A percentile compares a stretch with the other conserved stretches of the same genome.
Conservation (phyloP, 495 filamentous ascomycete species). For the Aspergillus cristatus region DNA sequence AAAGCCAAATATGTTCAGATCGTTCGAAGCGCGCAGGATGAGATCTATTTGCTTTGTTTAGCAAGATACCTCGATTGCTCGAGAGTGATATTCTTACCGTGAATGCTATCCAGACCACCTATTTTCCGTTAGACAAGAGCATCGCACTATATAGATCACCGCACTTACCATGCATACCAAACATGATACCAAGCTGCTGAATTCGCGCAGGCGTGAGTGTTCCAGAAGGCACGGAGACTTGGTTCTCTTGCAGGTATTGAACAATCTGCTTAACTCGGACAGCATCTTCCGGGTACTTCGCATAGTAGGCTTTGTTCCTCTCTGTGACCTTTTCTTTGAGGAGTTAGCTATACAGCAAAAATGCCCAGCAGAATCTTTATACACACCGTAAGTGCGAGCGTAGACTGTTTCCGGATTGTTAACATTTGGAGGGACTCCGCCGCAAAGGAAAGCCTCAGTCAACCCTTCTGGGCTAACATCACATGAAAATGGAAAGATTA, state of each 20-base stretch:
- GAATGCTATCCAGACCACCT: conserved; percentile 60
- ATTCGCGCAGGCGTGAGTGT: conserved; percentile 60
- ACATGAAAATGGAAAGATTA: too few relatives aligned
- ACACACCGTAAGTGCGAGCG: conserved; percentile 49
- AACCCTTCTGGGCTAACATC: conserved; percentile 59
- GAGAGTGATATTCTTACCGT: conserved; percentile 31
- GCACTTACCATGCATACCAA: conserved; percentile 67
- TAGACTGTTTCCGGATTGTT: conserved; percentile 70
- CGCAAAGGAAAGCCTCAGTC: conserved; percentile 71
- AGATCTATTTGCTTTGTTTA: conserved; percentile 32
- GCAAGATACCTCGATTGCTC: not conserved
- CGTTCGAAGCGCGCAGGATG: conserved; percentile 55
- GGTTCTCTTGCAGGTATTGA: conserved; percentile 48
- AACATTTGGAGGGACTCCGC: conserved; percentile 71
- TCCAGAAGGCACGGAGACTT: conserved; percentile 55
- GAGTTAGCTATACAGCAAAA: conserved; percentile 5
- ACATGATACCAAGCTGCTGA: conserved; percentile 61
- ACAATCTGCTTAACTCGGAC: conserved; percentile 57
- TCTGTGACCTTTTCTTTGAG: conserved; percentile 46
- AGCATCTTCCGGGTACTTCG: conserved; percentile 80
- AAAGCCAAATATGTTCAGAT: conserved; percentile 62
- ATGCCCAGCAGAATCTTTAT: not conserved
- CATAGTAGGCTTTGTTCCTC: conserved; percentile 69
- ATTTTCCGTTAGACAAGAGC: conserved; percentile 8
- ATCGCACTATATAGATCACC: conserved; percentile 20